Evolutionary conservation across 306 rosid genomes (phyloP), one percentile per base, ranked within the genome.

Genomic region (Prunus kanzakura): DNA sequence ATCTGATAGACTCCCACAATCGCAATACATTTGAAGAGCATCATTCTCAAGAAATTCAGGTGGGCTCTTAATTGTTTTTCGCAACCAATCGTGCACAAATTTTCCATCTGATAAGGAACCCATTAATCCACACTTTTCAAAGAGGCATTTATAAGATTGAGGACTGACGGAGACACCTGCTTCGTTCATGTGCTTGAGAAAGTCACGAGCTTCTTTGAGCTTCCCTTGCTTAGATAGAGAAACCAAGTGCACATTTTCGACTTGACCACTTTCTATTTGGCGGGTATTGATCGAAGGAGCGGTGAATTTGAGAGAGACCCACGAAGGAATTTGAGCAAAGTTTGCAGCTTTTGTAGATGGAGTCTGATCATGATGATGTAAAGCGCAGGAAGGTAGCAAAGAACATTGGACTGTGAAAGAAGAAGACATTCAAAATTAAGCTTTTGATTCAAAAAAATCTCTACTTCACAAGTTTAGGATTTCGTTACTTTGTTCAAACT

Each of bases 221-320:
- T 80, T 84, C 73, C 89, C 85, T 71, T 82, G 77, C 64, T 84
- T 89, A 32, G 93, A 80, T 61, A 86, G 73, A 67, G 90, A 87
- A 81, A 86, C 61, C 69, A 87, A 67, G 66, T 89, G 87, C 74
- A 89, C 61, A 67, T 86, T 87, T 76, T 89, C 91, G 76, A 87
- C 86, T 43, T 82, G 84, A 43, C 88, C 85, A 4, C 22, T 75
- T 69, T 80, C 82, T 71, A 23, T 15, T 62, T 58, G 57, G 27
- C 18, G 67, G 61, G 82, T 79, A 19, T 65, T 74, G 49, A 29
- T 43, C 2, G 79, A 64, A 54, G 77, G 35, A 69, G 68, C 23
- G 4, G 73, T 67, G 67, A 76, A 64, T 64, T 80, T 84, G 68
- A 84, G 76, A 64, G 94, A 86, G 41, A 80, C 65, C 94, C 91